These are phyloP conservation scores for Solanum sitiens DNA, from an alignment of 257 asterid species.

Conservation along the genomic window DNA sequence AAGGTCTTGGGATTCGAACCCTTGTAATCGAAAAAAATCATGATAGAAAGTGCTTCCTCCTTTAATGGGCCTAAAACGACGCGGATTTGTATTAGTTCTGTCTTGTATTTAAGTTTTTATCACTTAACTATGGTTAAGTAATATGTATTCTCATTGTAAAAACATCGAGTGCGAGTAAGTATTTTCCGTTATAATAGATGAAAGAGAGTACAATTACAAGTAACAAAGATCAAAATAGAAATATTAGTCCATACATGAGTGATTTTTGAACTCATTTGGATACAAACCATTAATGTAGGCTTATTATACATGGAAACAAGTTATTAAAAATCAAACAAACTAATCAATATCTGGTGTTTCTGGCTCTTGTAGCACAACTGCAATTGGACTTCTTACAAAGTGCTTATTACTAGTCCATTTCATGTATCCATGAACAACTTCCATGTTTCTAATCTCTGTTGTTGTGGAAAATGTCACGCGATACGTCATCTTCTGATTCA, in stretches of 20 bases:
- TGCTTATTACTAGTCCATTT: constrained; percentile 13
- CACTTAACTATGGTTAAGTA: neutral
- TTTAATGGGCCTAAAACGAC: neutral
- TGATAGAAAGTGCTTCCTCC: neutral
- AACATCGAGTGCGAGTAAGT: neutral
- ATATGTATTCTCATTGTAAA: neutral
- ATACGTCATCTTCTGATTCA: constrained; percentile 4
- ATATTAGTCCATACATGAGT: neutral
- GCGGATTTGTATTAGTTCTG: neutral
- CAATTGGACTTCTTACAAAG: constrained; percentile 16
- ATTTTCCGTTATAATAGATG: neutral
- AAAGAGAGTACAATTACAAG: neutral
- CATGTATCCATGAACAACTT: constrained; percentile 15
- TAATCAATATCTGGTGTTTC: neutral
- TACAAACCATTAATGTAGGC: neutral
- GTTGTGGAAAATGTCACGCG: constrained; percentile 5
- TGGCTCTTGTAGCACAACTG: neutral
- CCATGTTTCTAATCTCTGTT: neutral
- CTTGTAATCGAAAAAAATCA: neutral
- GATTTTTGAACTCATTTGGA: neutral
- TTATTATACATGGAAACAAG: neutral
- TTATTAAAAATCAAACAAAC: neutral
- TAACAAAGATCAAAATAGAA: neutral
- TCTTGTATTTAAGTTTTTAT: neutral
- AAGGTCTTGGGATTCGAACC: neutral